Conservation (phyloP, 768 basidiomycete genomes). For the Strobilomyces echinocephalus region DNA sequence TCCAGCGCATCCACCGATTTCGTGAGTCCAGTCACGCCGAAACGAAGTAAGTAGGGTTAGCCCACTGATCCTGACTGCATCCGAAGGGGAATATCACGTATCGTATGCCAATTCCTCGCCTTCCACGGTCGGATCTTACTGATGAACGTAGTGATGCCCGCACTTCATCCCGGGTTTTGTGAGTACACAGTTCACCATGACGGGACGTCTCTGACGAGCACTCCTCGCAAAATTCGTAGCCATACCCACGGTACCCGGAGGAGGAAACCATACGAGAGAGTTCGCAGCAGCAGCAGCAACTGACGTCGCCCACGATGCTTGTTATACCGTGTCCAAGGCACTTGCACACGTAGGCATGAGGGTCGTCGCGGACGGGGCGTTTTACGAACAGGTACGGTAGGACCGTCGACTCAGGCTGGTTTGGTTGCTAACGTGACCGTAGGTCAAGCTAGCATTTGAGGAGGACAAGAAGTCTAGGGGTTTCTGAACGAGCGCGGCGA, state of each 20-base stretch:
- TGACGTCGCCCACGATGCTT: constrained; percentile 40
- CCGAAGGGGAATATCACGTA: constrained; percentile 57
- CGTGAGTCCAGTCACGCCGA: constrained; percentile 34
- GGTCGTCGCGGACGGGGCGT: constrained; percentile 62
- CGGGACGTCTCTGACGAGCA: background rate
- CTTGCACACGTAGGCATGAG: constrained; percentile 45
- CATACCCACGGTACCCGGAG: constrained; percentile 66
- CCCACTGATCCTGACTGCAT: background rate
- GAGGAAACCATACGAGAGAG: constrained; percentile 72
- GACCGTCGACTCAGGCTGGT: background rate
- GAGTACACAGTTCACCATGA: background rate
- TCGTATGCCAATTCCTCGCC: constrained; percentile 34
- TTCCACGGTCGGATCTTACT: background rate
- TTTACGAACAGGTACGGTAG: constrained; percentile 32
- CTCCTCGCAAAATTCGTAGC: constrained; percentile 36
- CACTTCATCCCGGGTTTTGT: constrained; percentile 67
- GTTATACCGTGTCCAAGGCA: constrained; percentile 48
- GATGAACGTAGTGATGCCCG: constrained; percentile 46
- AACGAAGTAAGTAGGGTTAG: background rate
- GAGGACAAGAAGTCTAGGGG: constrained; percentile 34
- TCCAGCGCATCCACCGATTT: constrained; percentile 76
- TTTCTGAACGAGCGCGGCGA: constrained; percentile 4
- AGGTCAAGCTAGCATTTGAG: constrained; percentile 49
- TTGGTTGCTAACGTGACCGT: background rate
- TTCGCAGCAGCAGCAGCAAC: constrained; percentile 65